Evolutionary conservation across 805 yeast genomes (phyloP).

Genomic region (Suhomyces sp.): DNA sequence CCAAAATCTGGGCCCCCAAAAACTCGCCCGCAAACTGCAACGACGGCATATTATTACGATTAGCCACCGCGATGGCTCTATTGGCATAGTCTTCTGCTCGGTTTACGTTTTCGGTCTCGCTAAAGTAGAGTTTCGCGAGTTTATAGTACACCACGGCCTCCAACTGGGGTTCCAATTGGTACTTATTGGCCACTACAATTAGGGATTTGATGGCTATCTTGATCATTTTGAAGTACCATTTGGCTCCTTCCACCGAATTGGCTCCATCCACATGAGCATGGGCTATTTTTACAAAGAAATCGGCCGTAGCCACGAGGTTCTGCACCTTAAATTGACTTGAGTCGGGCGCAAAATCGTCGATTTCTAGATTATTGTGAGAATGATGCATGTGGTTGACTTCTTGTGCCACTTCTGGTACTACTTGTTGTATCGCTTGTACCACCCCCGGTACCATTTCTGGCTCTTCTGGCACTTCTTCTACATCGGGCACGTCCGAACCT

Average conservation of each 20-base stretch:
- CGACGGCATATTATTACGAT: conserved; percentile 22
- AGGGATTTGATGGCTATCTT: conserved; percentile 38
- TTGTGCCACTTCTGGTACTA: neutral
- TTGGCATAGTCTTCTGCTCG: conserved; percentile 40
- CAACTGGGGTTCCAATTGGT: conserved; percentile 28
- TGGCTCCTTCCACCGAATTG: conserved; percentile 15
- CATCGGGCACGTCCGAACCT: neutral
- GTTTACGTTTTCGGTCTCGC: conserved; percentile 41
- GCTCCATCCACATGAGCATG: conserved; percentile 16
- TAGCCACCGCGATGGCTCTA: conserved; percentile 27
- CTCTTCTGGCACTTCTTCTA: neutral
- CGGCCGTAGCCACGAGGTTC: conserved; percentile 13
- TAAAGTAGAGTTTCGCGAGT: conserved; percentile 35
- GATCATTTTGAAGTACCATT: conserved; percentile 27
- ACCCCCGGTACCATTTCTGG: neutral
- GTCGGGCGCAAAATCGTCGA: neutral
- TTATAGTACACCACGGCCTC: conserved; percentile 34
- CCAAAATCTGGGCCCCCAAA: conserved; percentile 37
- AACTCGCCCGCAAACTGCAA: conserved; percentile 32
- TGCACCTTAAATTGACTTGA: neutral
- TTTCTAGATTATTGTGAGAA: neutral
- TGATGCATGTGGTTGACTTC: neutral
- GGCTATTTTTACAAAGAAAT: conserved; percentile 22
- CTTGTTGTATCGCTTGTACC: neutral
- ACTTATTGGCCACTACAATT: conserved; percentile 25